Conservation (phyloP, 1,284 basidiomycete genomes). For the Heliocybe sulcata region DNA sequence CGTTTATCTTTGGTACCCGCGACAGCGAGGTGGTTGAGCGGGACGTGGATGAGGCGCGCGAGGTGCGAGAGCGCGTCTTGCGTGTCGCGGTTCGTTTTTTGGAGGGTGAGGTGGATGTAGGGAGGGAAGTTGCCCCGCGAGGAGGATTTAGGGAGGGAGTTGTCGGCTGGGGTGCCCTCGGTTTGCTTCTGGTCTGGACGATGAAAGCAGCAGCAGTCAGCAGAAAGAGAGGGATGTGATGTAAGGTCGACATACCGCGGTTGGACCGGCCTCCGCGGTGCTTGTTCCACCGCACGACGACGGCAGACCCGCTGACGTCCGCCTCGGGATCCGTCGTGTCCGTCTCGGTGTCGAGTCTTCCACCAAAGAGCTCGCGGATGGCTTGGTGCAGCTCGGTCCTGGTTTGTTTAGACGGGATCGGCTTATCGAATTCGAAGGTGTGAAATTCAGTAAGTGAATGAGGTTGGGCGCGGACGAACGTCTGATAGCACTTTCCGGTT, state of each 20-base stretch:
- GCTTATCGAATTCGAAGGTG: constrained; percentile 40
- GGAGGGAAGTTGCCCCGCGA: constrained; percentile 65
- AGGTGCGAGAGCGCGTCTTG: constrained; percentile 88
- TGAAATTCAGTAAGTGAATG: constrained; percentile 12
- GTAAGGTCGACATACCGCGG: constrained; percentile 19
- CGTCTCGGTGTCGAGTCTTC: constrained; percentile 81
- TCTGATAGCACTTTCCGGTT: constrained; percentile 72
- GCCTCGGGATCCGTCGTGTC: constrained; percentile 38
- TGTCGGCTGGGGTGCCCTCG: background rate
- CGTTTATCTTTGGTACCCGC: constrained; percentile 99
- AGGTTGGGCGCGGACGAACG: constrained; percentile 37
- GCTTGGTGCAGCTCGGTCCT: constrained; percentile 80
- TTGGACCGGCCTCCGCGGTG: constrained; percentile 34
- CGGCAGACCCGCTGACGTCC: constrained; percentile 54
- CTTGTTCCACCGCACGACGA: constrained; percentile 69
- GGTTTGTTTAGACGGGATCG: constrained; percentile 75
- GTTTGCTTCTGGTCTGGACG: background rate
- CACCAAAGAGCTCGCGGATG: constrained; percentile 76
- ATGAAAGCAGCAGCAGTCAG: constrained; percentile 7
- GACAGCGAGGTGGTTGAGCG: constrained; percentile 76
- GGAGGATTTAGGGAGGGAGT: constrained; percentile 18
- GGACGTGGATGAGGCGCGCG: constrained; percentile 69
- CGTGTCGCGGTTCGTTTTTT: constrained; percentile 97
- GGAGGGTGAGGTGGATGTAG: constrained; percentile 95
- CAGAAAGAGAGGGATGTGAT: no score